Evolutionary conservation across 2,329 filamentous ascomycete species (phyloP), one percentile per base, ranked within the genome.

Genomic region (Neonectria ditissima): DNA sequence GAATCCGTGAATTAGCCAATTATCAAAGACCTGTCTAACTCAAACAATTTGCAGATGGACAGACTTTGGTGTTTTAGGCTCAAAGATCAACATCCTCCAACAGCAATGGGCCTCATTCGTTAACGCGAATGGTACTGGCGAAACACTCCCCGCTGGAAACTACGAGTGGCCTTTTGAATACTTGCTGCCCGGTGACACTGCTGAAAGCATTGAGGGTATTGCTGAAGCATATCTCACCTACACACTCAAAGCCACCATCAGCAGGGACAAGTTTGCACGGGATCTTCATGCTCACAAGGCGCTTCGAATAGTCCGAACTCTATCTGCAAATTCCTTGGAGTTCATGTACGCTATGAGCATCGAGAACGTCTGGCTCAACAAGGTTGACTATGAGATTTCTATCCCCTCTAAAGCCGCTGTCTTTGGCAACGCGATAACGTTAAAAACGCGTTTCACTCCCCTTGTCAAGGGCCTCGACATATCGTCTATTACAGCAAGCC

Each of bases 301-400:
- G 44, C 78, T 95, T 53, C 87, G 92, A 34, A 87, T 95, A 53
- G 91, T 95, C 53, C 88, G 92, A 55, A 94, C 92, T 0, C 81
- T 94, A 43, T 90, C 92, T 55, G 85, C 91, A 5, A 89, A 87
- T 45, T 90, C 91, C 5, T 82, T 94, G 61, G 92, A 94, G 75
- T 86, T 94, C 66, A 86, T 92, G 56, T 91, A 97, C 78, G 90
- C 92, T 47, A 95, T 97, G 91, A 92, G 91, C 63, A 93, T 98
- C 67, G 94, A 97, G 78, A 97, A 97, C 75, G 91, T 97, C 63
- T 99, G 96, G 96, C 91, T 93, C 2, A 94, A 97, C 81, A 99
- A 99, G 82, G 87, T 98, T 70, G 93, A 97, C 77, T 98, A 98
- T 80, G 94, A 93, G 34, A 93, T 99, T 62, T 89, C 92, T 52